Base-by-base conservation (phyloP, 1,284 basidiomycete genomes). In the Phellinidium pouzarii region DNA sequence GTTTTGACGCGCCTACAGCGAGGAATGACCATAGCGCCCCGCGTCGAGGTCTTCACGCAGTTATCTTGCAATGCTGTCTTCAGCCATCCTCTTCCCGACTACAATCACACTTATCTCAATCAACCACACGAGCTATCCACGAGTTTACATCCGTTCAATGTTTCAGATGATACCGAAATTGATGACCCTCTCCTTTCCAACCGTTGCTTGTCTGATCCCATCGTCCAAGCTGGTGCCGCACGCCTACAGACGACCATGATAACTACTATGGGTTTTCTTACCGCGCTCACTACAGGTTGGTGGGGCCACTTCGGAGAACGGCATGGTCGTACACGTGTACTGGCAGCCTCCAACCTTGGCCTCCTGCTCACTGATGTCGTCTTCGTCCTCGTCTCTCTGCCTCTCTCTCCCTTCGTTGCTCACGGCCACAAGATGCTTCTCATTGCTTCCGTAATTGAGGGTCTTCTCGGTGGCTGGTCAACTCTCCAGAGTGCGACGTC, bases 281-380 rank as follows among this genome's bases (percentile, higher is more conserved):
- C 87, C 3, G 91, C 88, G 0, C 66, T 94, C 29, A 92, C 89
- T 1, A 91, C 91, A 0, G 89, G 87, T 7, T 91, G 83, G 77
- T 96, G 93, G 93, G 89, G 89, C 34, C 78, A 79, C 54, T 84
- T 86, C 43, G 84, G 89, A 6, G 91, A 94, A 64, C 74, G 81
- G 17, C 68, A 84, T 54, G 93, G 93, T 8, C 77, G 93, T 25
- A 87, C 81, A 3, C 78, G 75, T 44, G 82, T 94, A 29, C 77
- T 95, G 50, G 80, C 84, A 9, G 68, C 84, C 22, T 71, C 83
- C 12, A 82, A 86, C 3, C 59, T 85, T 17, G 90, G 92, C 3
- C 66, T 92, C 1, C 74, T 93, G 61, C 69, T 88, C 57, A 87
- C 84, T 42, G 91, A 94, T 63, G 60, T 88, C 27, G 78, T 76